Evolutionary conservation across 495 filamentous ascomycete genomes (phyloP).

Genomic region (Aspergillus nanangensis): DNA sequence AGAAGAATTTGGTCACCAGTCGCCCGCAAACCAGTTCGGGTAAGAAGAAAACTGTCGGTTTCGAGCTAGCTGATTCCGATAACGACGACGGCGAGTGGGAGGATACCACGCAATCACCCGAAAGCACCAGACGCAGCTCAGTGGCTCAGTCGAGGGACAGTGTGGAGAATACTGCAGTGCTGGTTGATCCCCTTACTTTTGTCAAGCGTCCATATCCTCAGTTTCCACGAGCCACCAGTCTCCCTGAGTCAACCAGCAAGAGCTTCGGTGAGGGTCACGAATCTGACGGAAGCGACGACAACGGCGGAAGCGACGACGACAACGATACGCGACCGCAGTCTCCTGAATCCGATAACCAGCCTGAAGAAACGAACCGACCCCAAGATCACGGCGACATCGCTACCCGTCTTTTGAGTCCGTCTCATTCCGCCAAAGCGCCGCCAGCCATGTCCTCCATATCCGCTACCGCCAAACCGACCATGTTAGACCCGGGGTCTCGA

Average conservation of each 20-base stretch:
- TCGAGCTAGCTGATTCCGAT: conserved; percentile 43
- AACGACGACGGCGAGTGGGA: conserved; percentile 47
- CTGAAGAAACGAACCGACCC: conserved; percentile 13
- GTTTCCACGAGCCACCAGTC: conserved; percentile 38
- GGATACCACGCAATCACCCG: conserved; percentile 48
- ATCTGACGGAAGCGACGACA: conserved; percentile 19
- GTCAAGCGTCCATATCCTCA: conserved; percentile 45
- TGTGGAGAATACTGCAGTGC: conserved; percentile 32
- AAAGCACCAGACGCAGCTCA: conserved; percentile 44
- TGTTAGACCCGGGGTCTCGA: conserved; percentile 28
- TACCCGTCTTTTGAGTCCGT: conserved; percentile 35
- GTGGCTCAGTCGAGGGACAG: conserved; percentile 38
- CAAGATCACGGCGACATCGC: conserved; percentile 35
- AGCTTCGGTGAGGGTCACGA: conserved; percentile 22
- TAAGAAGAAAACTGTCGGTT: conserved; percentile 47
- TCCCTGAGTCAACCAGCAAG: conserved; percentile 39
- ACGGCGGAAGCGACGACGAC: conserved; percentile 19
- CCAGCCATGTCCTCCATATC: conserved; percentile 48
- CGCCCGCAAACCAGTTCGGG: conserved; percentile 32
- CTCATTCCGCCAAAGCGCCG: conserved; percentile 40
- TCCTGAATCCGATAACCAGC: conserved; percentile 11
- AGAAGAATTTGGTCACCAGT: conserved; percentile 36
- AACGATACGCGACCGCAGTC: conserved; percentile 3
- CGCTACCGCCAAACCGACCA: conserved; percentile 36
- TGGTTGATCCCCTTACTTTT: conserved; percentile 45